Evolutionary conservation across 805 yeast species (phyloP).

Genomic region (Spathaspora hagerdaliae): DNA sequence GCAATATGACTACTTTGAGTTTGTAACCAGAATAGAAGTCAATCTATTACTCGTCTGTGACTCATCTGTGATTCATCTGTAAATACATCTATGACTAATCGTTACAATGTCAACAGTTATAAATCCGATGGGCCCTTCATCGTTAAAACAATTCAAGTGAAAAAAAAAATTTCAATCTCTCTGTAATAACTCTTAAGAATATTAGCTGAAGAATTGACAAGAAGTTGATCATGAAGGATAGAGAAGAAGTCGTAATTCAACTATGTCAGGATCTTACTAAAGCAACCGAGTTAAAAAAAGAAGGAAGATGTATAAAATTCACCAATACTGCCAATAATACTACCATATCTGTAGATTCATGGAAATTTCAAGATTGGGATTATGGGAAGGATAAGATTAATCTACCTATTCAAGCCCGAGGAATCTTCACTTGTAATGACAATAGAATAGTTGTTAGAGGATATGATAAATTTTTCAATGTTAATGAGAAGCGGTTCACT

Average conservation of each 20-base stretch:
- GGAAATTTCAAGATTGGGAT: conserved; percentile 94
- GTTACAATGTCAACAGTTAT: too few relatives aligned
- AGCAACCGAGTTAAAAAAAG: conserved; percentile 12
- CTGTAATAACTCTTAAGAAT: too few relatives aligned
- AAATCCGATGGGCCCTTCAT: too few relatives aligned
- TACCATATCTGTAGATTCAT: conserved; percentile 24
- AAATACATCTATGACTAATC: too few relatives aligned
- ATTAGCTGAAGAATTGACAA: too few relatives aligned
- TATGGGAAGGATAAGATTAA: conserved; percentile 52
- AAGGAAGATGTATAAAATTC: conserved; percentile 19
- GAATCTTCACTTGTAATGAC: conserved; percentile 57
- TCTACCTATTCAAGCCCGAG: conserved; percentile 79
- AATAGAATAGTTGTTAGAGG: conserved; percentile 71
- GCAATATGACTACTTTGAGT: too few relatives aligned
- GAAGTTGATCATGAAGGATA: conserved; percentile 1
- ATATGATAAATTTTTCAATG: conserved; percentile 89
- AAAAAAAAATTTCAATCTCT: too few relatives aligned
- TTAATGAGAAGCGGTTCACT: conserved; percentile 59
- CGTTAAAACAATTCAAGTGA: too few relatives aligned
- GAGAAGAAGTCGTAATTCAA: conserved; percentile 11
- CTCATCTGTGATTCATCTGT: too few relatives aligned
- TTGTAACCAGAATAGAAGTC: too few relatives aligned
- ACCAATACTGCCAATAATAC: conserved; percentile 8
- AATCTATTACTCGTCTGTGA: too few relatives aligned
- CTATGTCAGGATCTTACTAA: conserved; percentile 17